phyloP scores from a whole-genome alignment of 768 basidiomycete species.

The Termitomyces sp. region DNA sequence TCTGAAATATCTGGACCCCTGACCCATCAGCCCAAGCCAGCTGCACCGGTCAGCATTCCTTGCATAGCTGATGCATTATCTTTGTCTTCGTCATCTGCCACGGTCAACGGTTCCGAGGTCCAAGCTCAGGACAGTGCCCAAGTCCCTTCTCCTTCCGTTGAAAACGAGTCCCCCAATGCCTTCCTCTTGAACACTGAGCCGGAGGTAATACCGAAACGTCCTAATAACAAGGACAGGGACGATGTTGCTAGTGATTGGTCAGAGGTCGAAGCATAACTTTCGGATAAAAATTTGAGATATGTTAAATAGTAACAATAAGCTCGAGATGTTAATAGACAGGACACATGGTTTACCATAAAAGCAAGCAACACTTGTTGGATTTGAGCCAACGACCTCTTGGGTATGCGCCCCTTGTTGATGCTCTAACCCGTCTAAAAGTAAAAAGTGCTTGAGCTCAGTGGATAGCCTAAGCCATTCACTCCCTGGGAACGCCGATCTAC shows the following conservation, averaged over 20 bases:
- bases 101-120: constrained; percentile 15
- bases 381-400: too few species aligned
- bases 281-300: neutral
- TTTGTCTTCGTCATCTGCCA: constrained; percentile 14
- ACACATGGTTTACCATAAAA: too few species aligned
- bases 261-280: constrained; percentile 30
- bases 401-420: too few species aligned
- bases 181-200: constrained; percentile 22
- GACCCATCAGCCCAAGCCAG: neutral
- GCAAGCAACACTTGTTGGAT: too few species aligned
- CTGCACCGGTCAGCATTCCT: neutral
- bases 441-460: too few species aligned
- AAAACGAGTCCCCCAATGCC: constrained; percentile 15
- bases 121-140: neutral
- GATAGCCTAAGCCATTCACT: too few species aligned
- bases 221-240: constrained; percentile 11
- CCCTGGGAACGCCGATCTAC: too few species aligned
- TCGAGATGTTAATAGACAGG: too few species aligned
- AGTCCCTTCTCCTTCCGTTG: neutral
- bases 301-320: neutral
- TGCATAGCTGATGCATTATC: neutral
- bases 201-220: constrained; percentile 3
- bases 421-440: too few species aligned
- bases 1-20: neutral
- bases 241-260: constrained; percentile 37